These are phyloP conservation scores for Ustilago xerochloae DNA, from an alignment of 1,284 basidiomycete species.

Conservation along the genomic window DNA sequence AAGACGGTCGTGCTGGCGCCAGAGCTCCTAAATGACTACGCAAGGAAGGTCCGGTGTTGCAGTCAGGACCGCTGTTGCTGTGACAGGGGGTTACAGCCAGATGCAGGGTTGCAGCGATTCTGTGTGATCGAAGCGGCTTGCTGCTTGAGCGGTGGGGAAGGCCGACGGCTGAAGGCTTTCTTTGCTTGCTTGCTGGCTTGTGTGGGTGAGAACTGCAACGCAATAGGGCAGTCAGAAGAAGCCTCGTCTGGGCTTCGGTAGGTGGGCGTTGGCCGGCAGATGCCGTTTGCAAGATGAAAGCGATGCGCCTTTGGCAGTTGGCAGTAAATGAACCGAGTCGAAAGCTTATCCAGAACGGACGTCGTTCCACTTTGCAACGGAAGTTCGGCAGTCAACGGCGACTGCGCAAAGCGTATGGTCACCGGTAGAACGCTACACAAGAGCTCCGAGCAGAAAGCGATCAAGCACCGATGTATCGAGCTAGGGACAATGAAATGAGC, in stretches of 20 bases:
- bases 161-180: constrained; percentile 1
- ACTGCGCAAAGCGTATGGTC: not conserved
- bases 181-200: constrained; percentile 3
- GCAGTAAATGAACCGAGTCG: not conserved
- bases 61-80: constrained; percentile 5
- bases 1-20: not conserved
- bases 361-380: constrained; percentile 11
- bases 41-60: not conserved
- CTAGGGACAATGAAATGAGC: not conserved
- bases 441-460: not conserved
- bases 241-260: constrained; percentile 23
- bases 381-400: not conserved
- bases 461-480: not conserved
- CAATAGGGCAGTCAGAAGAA: constrained; percentile 1
- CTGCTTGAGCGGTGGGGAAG: constrained; percentile 11
- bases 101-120: constrained; percentile 14
- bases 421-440: not conserved
- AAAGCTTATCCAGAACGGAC: constrained; percentile 20
- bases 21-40: too few species aligned
- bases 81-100: not conserved
- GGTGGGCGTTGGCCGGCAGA: constrained; percentile 42
- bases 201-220: not conserved
- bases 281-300: constrained; percentile 30
- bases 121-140: constrained; percentile 1
- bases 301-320: not conserved